Base-by-base conservation (phyloP, 2,329 filamentous ascomycete species). In the Aspergillus jensenii region DNA sequence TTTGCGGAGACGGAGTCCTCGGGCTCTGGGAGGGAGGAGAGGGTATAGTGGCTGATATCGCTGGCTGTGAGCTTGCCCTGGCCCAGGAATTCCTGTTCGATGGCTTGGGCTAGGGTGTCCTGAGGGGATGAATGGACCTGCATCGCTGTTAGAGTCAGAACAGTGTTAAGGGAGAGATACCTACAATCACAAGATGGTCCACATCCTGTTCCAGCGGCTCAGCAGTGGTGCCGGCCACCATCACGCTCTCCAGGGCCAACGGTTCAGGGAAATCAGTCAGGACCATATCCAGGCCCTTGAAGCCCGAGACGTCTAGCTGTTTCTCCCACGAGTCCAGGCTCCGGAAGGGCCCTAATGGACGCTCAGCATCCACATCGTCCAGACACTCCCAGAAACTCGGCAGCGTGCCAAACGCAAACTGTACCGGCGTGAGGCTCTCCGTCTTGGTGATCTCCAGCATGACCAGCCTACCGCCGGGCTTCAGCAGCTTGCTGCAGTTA, bases 381-480 rank as follows among this genome's bases (percentile, higher is more conserved):
- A 54, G 43, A 11, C 50, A 52, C 27, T 45, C 48, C 51, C 51
- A 54, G 41, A 44, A 54, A 45, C 41, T 45, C 51, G 43, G 43
- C 21, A 54, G 37, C 40, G 48, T 23, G n/a, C 54, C 54, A 39
- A 51, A 56, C 6, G 54, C 54, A 27, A 56, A 56, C 31, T 47
- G 45, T 25, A 47, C 54, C 46, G 33, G 48, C 19, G 31, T 44
- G 12, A 25, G 48, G 6, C 27, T 43, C 17, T 56, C 39, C 1
- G 54, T 47, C 21, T 56, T 43, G 40, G 54, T 56, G 31, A 44
- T 51, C n/a, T 56, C 54, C n/a, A 50, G 31, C 23, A 56, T 21
- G 3, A 56, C n/a, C 19, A 56, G 12, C 46, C 41, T 50, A 14
- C 54, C 54, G 7, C 54, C 54, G 1, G 54, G 54, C 46, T 56